Base-by-base conservation (phyloP, 306 rosid species). In the Luffa acutangula region DNA sequence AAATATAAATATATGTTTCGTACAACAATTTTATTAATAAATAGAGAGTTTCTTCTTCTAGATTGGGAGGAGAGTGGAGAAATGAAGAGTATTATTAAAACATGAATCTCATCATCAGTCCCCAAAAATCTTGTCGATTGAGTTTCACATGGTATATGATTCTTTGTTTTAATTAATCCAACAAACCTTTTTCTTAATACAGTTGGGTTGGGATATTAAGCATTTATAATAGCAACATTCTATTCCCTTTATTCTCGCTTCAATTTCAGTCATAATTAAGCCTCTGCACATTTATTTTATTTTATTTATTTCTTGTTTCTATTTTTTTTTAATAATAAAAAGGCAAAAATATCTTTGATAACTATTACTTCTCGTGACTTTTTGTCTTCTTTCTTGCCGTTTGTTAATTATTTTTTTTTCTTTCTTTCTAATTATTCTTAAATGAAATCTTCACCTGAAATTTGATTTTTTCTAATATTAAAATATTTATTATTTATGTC, bases 41-140 rank as follows among this genome's bases (percentile, higher is more conserved):
- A 39, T 8, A 10, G 11, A 34, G 11, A 62, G 69, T 14, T 36
- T 36, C n/a, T n/a, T n/a, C n/a, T n/a, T n/a, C 13, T 64, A 64
- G 21, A 64, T 36, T 64, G 70, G n/a, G 6, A 1, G 15, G 42
- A 62, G 39, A 9, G 12, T 9, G 15, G 15, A 34, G 42, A 62
- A 62, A 62, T 62, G 3, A 62, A 12, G 41, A 11, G 9, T 62
- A 62, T 60, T 60, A 25, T 59, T 53, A 14, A 17, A 3, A 33
- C 43, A 66, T 56, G 41, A 66, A 66, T 66, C 31, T 66, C 49
- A 66, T 66, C 49, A 66, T 14, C 73, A 66, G 20, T 71, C 56
- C 56, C 76, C 37, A 71, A 46, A 71, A 43, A 71, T 71, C 76
- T 71, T 12, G 76, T 43, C 39, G 76, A 71, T 69, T 69, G 75